Evolutionary conservation across 148 eudicot species (phyloP).

Genomic region (Chenopodium album): DNA sequence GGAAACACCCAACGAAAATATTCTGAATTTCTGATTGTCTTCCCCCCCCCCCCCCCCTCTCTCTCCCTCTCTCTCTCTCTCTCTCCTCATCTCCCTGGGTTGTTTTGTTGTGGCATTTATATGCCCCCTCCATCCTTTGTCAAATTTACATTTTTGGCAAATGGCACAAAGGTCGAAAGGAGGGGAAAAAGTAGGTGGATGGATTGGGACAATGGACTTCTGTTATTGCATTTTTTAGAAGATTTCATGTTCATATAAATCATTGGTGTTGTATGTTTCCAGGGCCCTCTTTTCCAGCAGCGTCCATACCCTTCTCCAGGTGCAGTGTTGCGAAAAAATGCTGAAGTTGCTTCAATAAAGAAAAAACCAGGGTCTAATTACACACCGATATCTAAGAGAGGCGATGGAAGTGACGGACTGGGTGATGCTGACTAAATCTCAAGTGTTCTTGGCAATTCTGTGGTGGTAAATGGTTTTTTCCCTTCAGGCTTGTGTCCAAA

Average conservation of each 20-base stretch:
- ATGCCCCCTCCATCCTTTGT: no score
- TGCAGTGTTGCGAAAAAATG: slow-evolving; percentile 89
- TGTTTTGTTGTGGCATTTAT: no score
- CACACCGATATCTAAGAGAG: slow-evolving; percentile 84
- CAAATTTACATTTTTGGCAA: no score
- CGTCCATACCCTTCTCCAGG: slow-evolving; percentile 99
- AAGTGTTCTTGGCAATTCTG: background rate
- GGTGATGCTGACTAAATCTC: slow-evolving; percentile 87
- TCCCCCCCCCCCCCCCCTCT: no score
- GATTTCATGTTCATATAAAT: slow-evolving; percentile 2
- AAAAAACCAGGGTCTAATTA: slow-evolving; percentile 73
- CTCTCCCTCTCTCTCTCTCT: no score
- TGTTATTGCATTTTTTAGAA: no score
- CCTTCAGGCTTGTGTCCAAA: background rate
- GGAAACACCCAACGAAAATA: background rate
- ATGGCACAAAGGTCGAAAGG: no score
- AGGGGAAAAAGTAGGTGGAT: no score
- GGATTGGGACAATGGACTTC: no score
- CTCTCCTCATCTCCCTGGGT: no score
- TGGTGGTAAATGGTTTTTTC: background rate
- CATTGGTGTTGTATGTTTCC: slow-evolving; percentile 30
- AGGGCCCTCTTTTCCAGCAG: slow-evolving; percentile 99
- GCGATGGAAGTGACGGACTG: slow-evolving; percentile 97
- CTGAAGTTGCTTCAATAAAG: slow-evolving; percentile 80
- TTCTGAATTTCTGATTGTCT: no score